Evolutionary conservation across 2,329 filamentous ascomycete genomes (phyloP).

Genomic region (Lasiodiplodia hormozganensis): DNA sequence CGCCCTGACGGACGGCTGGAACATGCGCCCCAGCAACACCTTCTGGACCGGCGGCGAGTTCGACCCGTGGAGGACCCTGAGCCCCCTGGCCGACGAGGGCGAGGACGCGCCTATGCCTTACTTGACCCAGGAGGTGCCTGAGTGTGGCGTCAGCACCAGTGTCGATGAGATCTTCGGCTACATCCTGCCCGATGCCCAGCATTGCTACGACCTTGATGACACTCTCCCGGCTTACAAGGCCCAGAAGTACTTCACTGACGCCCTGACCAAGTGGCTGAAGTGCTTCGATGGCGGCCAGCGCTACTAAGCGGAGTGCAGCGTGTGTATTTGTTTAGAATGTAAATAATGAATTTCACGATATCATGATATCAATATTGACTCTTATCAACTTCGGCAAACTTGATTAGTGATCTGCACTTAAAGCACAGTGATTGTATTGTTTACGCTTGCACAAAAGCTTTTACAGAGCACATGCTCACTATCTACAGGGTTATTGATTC

Average conservation of each 20-base stretch:
- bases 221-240: constrained; percentile 39
- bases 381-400: too few species aligned
- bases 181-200: constrained; percentile 52
- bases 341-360: too few species aligned
- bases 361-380: too few species aligned
- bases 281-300: constrained; percentile 2
- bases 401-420: too few species aligned
- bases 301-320: not conserved
- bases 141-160: constrained; percentile 49
- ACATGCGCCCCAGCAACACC: constrained; percentile 58
- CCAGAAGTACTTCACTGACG: constrained; percentile 48
- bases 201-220: constrained; percentile 55
- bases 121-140: constrained; percentile 50
- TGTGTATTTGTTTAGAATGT: not conserved
- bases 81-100: constrained; percentile 50
- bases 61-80: constrained; percentile 61
- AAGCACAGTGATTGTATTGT: too few species aligned
- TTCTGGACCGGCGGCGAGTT: constrained; percentile 60
- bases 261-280: constrained; percentile 53
- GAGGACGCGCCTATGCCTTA: constrained; percentile 49
- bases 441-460: too few species aligned
- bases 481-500: too few species aligned
- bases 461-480: too few species aligned
- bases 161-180: constrained; percentile 56
- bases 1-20: constrained; percentile 57